Conservation (phyloP, 345 rosid genomes). For the Clausena lansium region DNA sequence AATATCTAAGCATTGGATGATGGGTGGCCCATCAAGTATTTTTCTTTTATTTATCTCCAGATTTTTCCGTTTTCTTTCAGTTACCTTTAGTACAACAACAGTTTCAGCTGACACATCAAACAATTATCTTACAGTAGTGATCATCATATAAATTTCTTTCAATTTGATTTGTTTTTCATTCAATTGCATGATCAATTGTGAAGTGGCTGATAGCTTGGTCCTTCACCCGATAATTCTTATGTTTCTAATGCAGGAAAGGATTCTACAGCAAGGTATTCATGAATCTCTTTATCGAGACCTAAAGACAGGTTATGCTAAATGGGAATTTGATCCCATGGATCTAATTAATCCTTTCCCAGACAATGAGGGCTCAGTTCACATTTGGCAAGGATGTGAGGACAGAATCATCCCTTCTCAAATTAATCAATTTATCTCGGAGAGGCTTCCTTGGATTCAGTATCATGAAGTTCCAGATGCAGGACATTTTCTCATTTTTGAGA, state of each 20-base stretch:
- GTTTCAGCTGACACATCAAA: background rate
- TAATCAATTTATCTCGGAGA: constrained; percentile 46
- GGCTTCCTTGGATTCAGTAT: constrained; percentile 75
- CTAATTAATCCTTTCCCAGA: constrained; percentile 57
- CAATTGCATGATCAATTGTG: background rate
- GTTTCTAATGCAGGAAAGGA: constrained; percentile 45
- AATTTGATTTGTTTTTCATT: background rate
- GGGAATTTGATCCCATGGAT: constrained; percentile 81
- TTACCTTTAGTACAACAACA: background rate
- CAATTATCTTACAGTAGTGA: background rate
- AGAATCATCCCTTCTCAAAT: constrained; percentile 48
- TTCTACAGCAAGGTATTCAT: constrained; percentile 63
- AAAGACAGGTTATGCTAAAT: constrained; percentile 52
- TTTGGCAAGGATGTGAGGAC: constrained; percentile 81
- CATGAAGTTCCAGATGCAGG: constrained; percentile 67
- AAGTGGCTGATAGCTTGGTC: background rate
- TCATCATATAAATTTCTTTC: background rate
- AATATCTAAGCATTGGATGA: background rate
- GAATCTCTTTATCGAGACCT: constrained; percentile 67
- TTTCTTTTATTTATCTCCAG: background rate
- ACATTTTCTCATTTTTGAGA: constrained; percentile 50
- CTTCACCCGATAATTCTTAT: constrained; percentile 4
- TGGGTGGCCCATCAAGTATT: background rate
- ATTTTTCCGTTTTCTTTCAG: background rate
- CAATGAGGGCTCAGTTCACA: constrained; percentile 55